Evolutionary conservation across 108 stramenopile genomes (phyloP), one percentile per base, ranked within the genome.

Genomic region (Aurantiochytrium sp.): DNA sequence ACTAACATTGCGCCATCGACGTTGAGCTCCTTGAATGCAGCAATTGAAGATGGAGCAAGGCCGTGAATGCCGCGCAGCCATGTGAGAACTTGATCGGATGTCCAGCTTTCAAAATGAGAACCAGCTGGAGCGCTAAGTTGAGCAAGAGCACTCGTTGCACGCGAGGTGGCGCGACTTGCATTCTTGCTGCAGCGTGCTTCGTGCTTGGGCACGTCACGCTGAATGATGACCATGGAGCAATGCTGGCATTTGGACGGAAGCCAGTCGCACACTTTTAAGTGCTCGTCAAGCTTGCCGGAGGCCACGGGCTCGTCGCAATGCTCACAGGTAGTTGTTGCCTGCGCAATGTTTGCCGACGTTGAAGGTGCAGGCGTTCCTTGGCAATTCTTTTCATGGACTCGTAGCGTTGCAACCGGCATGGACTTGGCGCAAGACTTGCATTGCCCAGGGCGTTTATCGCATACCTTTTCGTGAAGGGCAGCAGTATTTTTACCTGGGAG

Each of bases 161-260:
- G 64, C 64, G 18, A 69, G 42, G 64, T 23, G 3, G 16, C 23
- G 45, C 76, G 76, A 6, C 12, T 23, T 21, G 76, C 28, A 23
- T 83, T 83, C 51, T 83, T 83, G 28, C 76, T 83, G 76, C 76
- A 83, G 45, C 76, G 45, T 25, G 76, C 76, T 23, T 83, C 76
- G 51, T 83, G 76, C 51, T 53, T 83, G n/a, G 76, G 51, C 23
- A 83, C 51, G 51, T 83, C 76, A 45, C 76, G 76, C n/a, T 53
- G 76, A 83, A 83, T 83, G 23, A 83, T 83, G 51, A 83, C 51
- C 76, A 83, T 83, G 51, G 23, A 1, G 23, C 76, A 83, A 53
- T 25, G 49, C 51, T 83, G 76, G 51, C 76, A 83, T 35, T 83
- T 83, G 1, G 76, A 47, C n/a, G 76, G 76, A 12, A 83, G 51